A percentile compares a stretch with the other conserved stretches of the same genome.
These are phyloP conservation scores for Pythium dissimile DNA, from an alignment of 352 stramenopile genomes.

Conservation along the genomic window DNA sequence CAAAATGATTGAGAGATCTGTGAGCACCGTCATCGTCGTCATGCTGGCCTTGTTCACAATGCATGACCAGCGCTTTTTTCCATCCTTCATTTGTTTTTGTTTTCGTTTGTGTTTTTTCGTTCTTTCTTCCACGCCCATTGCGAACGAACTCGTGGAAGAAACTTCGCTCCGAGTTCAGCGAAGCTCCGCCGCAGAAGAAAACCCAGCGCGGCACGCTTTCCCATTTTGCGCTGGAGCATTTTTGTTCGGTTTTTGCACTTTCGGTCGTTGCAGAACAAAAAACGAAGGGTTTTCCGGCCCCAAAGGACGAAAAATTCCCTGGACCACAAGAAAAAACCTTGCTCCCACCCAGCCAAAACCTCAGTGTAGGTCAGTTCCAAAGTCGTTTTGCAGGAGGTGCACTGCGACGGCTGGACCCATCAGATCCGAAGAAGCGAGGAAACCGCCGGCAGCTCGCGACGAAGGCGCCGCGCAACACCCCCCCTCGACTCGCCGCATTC, in stretches of 20 bases:
- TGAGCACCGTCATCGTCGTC: too few species aligned
- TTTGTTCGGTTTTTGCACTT: slow-evolving; percentile 1
- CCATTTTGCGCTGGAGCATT: slow-evolving; percentile 5
- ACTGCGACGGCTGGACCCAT: not conserved
- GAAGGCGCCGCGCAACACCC: slow-evolving; percentile 20
- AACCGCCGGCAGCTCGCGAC: slow-evolving; percentile 24
- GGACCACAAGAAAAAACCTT: slow-evolving; percentile 19
- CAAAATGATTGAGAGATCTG: too few species aligned
- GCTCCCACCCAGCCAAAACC: slow-evolving; percentile 4
- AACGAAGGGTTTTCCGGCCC: slow-evolving; percentile 8
- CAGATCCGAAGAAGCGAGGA: slow-evolving; percentile 44
- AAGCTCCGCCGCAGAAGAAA: not conserved
- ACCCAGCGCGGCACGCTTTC: not conserved
- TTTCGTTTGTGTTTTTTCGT: slow-evolving; percentile 1
- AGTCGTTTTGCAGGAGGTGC: not conserved
- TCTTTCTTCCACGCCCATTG: slow-evolving; percentile 18
- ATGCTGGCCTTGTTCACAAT: too few species aligned
- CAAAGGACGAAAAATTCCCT: not conserved
- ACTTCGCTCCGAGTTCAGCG: slow-evolving; percentile 24
- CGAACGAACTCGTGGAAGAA: slow-evolving; percentile 19
- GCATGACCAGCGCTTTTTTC: not conserved
- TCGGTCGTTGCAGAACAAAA: too few species aligned
- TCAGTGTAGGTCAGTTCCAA: not conserved
- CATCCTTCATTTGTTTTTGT: not conserved
- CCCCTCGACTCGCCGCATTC: not conserved